These are phyloP conservation scores for Dendrobium officinale DNA, from an alignment of 106 monocot species.

Conservation along the genomic window DNA sequence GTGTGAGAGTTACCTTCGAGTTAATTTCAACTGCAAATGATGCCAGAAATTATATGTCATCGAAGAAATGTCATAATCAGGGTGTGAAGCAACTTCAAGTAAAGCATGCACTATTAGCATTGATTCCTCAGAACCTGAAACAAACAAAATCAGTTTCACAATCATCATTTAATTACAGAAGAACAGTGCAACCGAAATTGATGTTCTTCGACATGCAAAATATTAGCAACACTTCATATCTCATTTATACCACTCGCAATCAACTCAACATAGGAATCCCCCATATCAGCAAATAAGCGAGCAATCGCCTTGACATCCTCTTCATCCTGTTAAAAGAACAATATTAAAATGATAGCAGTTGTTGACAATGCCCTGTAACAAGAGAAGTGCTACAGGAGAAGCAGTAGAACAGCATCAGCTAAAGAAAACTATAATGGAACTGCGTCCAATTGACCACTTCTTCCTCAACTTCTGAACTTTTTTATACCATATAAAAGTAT, in stretches of 20 bases:
- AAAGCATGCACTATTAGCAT: conserved; percentile 82
- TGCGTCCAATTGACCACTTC: background rate
- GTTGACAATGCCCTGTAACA: background rate
- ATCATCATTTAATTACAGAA: conserved; percentile 1
- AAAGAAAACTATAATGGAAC: background rate
- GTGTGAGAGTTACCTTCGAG: conserved; percentile 36
- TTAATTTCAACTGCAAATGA: conserved; percentile 63
- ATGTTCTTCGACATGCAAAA: conserved; percentile 7
- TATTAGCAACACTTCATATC: background rate
- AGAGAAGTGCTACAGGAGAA: background rate
- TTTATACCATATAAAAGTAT: background rate
- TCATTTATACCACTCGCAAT: conserved; percentile 67
- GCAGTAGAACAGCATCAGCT: background rate
- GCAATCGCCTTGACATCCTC: conserved; percentile 99
- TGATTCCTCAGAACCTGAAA: conserved; percentile 84
- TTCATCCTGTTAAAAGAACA: conserved; percentile 56
- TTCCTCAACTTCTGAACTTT: background rate
- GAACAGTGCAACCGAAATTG: background rate
- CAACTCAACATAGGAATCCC: conserved; percentile 92
- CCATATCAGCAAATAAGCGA: conserved; percentile 95
- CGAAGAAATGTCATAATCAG: conserved; percentile 91
- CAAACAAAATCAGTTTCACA: background rate
- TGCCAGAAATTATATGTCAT: conserved; percentile 99
- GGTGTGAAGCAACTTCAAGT: conserved; percentile 92
- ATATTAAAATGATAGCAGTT: background rate